phyloP scores from a whole-genome alignment of 768 basidiomycete species.

The Gymnopilus junonius region DNA sequence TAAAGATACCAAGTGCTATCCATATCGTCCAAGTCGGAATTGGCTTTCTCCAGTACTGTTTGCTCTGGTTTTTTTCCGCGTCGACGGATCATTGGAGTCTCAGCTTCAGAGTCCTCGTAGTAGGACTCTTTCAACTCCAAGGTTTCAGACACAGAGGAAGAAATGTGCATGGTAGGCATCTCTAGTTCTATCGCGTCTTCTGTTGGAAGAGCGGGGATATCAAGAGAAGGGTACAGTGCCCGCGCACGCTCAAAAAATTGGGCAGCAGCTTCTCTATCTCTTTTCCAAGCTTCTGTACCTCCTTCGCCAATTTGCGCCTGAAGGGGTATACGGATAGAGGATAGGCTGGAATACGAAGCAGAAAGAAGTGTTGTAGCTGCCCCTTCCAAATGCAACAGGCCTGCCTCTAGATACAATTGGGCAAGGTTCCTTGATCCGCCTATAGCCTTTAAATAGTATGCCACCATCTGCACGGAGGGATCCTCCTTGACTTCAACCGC shows the following conservation, averaged over 20 bases:
- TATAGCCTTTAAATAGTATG: slow-evolving; percentile 68
- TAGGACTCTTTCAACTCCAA: slow-evolving; percentile 38
- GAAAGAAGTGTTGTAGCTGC: slow-evolving; percentile 72
- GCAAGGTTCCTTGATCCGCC: slow-evolving; percentile 73
- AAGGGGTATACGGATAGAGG: slow-evolving; percentile 73
- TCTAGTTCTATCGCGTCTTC: slow-evolving; percentile 58
- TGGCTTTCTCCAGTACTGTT: slow-evolving; percentile 44
- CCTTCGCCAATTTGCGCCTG: slow-evolving; percentile 54
- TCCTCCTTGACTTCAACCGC: slow-evolving; percentile 37
- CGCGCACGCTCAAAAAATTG: slow-evolving; percentile 76
- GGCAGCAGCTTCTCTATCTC: slow-evolving; percentile 72
- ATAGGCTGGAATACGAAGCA: slow-evolving; percentile 76
- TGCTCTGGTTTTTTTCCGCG: slow-evolving; percentile 64
- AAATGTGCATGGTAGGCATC: slow-evolving; percentile 71
- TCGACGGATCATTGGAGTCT: slow-evolving; percentile 44
- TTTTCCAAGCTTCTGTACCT: slow-evolving; percentile 74
- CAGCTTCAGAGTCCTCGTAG: slow-evolving; percentile 40
- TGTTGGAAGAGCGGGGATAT: slow-evolving; percentile 69
- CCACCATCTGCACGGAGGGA: slow-evolving; percentile 51
- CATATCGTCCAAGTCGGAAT: slow-evolving; percentile 57
- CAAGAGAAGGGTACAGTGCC: slow-evolving; percentile 60
- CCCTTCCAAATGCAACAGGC: slow-evolving; percentile 82
- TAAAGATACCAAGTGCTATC: slow-evolving; percentile 83
- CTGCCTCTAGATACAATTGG: slow-evolving; percentile 78
- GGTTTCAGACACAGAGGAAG: slow-evolving; percentile 39